Evolutionary conservation across 805 yeast species (phyloP).

Genomic region (Hermanozyma aechmeae): DNA sequence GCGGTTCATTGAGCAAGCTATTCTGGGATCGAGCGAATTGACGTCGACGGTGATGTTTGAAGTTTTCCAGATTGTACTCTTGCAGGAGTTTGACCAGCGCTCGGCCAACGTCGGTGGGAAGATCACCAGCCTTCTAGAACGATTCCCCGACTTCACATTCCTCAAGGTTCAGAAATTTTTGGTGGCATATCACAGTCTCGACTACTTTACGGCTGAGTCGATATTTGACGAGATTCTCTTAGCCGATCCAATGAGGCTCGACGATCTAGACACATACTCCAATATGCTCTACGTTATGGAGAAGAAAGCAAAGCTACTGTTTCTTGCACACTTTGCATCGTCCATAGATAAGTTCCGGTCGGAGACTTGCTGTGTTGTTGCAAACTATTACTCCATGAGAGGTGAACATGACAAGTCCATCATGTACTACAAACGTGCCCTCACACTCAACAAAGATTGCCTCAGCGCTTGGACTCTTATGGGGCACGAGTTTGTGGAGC

Average conservation of each 20-base stretch:
- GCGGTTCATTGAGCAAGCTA: slow-evolving; percentile 26
- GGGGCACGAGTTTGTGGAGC: slow-evolving; percentile 98
- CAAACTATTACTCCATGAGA: slow-evolving; percentile 84
- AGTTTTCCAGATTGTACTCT: slow-evolving; percentile 56
- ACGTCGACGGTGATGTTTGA: slow-evolving; percentile 26
- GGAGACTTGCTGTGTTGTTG: slow-evolving; percentile 90
- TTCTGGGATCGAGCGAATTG: slow-evolving; percentile 22
- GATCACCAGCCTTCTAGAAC: slow-evolving; percentile 36
- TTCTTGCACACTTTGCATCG: slow-evolving; percentile 76
- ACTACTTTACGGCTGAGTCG: slow-evolving; percentile 70
- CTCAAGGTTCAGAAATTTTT: slow-evolving; percentile 77
- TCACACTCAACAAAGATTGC: slow-evolving; percentile 70
- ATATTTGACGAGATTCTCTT: slow-evolving; percentile 67
- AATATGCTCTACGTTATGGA: slow-evolving; percentile 93
- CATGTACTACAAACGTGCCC: slow-evolving; percentile 83
- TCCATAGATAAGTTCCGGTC: slow-evolving; percentile 81
- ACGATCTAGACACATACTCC: slow-evolving; percentile 89
- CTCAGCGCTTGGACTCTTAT: slow-evolving; percentile 93
- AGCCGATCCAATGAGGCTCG: slow-evolving; percentile 77
- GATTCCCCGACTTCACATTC: slow-evolving; percentile 68
- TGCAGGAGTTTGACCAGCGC: slow-evolving; percentile 75
- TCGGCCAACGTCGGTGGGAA: slow-evolving; percentile 41
- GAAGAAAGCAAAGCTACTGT: slow-evolving; percentile 73
- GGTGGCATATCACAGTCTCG: slow-evolving; percentile 74
- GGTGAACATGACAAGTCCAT: slow-evolving; percentile 95